Percentiles rank a stretch among this genome's conserved stretches.
These are phyloP conservation scores for Zelopaecilomyces penicillatus DNA, from an alignment of 2,329 filamentous ascomycete species.

Conservation along the genomic window DNA sequence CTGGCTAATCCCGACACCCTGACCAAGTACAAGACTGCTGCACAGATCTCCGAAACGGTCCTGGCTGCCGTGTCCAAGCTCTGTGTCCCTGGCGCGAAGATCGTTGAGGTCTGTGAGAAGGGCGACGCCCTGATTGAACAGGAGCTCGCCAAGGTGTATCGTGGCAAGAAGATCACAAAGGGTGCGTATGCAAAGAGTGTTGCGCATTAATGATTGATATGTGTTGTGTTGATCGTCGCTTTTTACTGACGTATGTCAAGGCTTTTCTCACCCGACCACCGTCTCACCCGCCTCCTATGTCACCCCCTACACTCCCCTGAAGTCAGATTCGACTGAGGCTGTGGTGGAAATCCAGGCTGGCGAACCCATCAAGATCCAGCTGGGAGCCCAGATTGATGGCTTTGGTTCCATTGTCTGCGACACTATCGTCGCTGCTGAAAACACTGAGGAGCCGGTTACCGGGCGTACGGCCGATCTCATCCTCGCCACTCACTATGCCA, in stretches of 20 bases:
- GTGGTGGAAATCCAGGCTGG: constrained; percentile 68
- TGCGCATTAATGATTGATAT: neutral
- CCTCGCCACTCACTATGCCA: constrained; percentile 87
- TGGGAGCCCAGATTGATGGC: constrained; percentile 97
- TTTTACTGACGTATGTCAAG: constrained; percentile 31
- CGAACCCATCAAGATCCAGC: constrained; percentile 92
- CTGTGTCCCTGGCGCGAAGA: constrained; percentile 79
- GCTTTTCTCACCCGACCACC: constrained; percentile 88
- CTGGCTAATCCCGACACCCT: constrained; percentile 89
- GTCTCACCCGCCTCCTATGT: constrained; percentile 90
- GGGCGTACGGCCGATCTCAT: constrained; percentile 80
- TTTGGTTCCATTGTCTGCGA: constrained; percentile 96
- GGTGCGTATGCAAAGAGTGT: constrained; percentile 41
- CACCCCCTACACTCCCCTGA: constrained; percentile 91
- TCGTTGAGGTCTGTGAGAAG: constrained; percentile 88
- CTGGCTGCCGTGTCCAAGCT: constrained; percentile 72
- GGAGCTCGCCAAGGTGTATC: constrained; percentile 91
- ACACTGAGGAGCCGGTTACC: constrained; percentile 55
- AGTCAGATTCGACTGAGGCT: constrained; percentile 79
- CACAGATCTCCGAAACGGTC: constrained; percentile 90
- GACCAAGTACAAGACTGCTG: constrained; percentile 98
- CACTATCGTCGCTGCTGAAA: constrained; percentile 67
- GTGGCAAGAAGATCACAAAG: constrained; percentile 94
- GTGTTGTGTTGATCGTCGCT: constrained; percentile 1
- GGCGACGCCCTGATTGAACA: constrained; percentile 93